Evolutionary conservation across 495 filamentous ascomycete species (phyloP).

Genomic region (Talaromyces wortmannii): DNA sequence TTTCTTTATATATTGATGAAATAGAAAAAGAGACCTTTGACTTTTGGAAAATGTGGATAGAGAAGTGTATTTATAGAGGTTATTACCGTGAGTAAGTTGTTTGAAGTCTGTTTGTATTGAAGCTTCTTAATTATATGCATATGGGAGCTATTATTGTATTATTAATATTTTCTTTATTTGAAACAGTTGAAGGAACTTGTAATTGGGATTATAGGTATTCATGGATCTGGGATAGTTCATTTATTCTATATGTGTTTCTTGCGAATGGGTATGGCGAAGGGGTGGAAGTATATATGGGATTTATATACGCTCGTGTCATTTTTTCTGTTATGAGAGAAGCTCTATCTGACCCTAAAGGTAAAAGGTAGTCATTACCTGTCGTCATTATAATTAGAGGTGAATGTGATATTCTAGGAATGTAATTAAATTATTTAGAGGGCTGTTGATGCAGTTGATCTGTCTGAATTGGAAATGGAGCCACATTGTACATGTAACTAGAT

Average conservation of each 20-base stretch:
- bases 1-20: conserved; percentile 41
- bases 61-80: conserved; percentile 59
- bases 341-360: conserved; percentile 28
- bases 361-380: conserved; percentile 50
- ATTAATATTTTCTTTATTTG: conserved; percentile 60
- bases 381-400: conserved; percentile 73
- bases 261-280: conserved; percentile 64
- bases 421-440: conserved; percentile 57
- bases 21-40: conserved; percentile 58
- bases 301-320: conserved; percentile 60
- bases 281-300: conserved; percentile 65
- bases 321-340: conserved; percentile 26
- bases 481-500: conserved; percentile 65
- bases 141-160: conserved; percentile 49
- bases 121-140: conserved; percentile 61
- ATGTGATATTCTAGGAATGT: conserved; percentile 61
- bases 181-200: conserved; percentile 59
- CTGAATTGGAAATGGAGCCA: conserved; percentile 67
- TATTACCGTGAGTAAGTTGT: conserved; percentile 61
- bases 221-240: conserved; percentile 67
- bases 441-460: conserved; percentile 61
- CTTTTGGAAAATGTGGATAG: conserved; percentile 66
- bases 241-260: conserved; percentile 68
- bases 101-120: conserved; percentile 61
- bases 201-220: conserved; percentile 74